Evolutionary conservation across 2,329 filamentous ascomycete genomes (phyloP).

Genomic region (Penicillium sp.): DNA sequence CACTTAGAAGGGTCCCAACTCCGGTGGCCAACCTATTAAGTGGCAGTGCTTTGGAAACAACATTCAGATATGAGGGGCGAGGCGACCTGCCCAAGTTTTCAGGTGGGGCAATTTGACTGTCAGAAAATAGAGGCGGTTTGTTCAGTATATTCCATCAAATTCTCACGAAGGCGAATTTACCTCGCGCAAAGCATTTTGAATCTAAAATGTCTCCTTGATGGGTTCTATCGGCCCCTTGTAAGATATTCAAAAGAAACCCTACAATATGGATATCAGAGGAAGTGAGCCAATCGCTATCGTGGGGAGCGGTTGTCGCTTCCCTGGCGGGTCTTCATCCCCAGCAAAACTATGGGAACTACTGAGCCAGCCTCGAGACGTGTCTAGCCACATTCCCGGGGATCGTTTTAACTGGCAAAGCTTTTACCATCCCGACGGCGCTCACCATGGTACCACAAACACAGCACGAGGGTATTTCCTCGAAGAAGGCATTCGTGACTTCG

Average conservation of each 20-base stretch:
- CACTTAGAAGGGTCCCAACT: background rate
- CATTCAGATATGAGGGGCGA: background rate
- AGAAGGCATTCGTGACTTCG: background rate
- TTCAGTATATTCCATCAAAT: background rate
- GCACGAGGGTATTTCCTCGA: background rate
- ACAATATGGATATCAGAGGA: background rate
- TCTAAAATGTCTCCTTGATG: background rate
- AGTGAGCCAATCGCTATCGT: constrained; percentile 13
- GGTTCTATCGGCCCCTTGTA: background rate
- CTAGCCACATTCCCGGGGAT: background rate
- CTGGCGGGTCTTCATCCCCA: background rate
- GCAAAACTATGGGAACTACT: constrained; percentile 5
- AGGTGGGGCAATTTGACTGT: background rate
- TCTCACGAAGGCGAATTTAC: background rate
- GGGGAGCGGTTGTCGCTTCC: constrained; percentile 4
- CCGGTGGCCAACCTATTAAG: background rate
- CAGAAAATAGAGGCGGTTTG: background rate
- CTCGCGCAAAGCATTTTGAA: background rate
- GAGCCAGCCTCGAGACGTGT: background rate
- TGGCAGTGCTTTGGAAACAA: background rate
- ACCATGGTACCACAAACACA: background rate
- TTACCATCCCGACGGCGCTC: background rate
- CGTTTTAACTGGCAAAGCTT: constrained; percentile 3
- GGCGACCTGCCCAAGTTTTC: background rate
- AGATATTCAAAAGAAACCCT: background rate